Evolutionary conservation across 192 early-diverging fungal genomes (phyloP).

Genomic region (Gryganskiella cystojenkinii): DNA sequence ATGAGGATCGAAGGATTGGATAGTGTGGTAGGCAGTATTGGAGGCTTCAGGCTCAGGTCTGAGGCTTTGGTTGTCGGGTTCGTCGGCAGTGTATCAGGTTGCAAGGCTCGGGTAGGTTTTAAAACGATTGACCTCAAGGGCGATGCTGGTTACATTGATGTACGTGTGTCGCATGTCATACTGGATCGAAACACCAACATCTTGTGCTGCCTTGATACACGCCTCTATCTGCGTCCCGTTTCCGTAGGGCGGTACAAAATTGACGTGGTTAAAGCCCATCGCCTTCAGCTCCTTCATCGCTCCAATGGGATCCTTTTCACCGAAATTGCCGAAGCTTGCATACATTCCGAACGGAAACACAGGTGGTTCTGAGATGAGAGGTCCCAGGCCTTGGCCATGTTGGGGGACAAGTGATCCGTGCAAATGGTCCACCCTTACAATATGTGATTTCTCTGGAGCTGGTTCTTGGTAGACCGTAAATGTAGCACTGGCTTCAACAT

Average conservation of each 20-base stretch:
- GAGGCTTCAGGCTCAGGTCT: neutral
- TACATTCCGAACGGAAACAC: constrained; percentile 3
- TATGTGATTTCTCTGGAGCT: neutral
- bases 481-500: neutral
- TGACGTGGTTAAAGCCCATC: constrained; percentile 27
- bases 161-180: constrained; percentile 24
- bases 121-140: constrained; percentile 12
- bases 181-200: constrained; percentile 33
- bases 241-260: constrained; percentile 22
- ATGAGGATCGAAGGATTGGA: constrained; percentile 27
- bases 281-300: constrained; percentile 14
- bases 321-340: neutral
- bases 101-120: constrained; percentile 13
- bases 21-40: constrained; percentile 6
- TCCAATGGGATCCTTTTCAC: neutral
- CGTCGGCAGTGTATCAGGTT: constrained; percentile 40
- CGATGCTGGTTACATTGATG: constrained; percentile 8
- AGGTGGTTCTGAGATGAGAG: neutral
- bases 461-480: neutral
- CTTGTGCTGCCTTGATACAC: constrained; percentile 14
- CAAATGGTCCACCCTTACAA: neutral
- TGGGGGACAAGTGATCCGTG: constrained; percentile 10
- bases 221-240: constrained; percentile 9
- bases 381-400: neutral
- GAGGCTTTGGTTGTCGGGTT: constrained; percentile 4